Conservation (phyloP, 1,284 basidiomycete species). For the Omphalotus olearius region DNA sequence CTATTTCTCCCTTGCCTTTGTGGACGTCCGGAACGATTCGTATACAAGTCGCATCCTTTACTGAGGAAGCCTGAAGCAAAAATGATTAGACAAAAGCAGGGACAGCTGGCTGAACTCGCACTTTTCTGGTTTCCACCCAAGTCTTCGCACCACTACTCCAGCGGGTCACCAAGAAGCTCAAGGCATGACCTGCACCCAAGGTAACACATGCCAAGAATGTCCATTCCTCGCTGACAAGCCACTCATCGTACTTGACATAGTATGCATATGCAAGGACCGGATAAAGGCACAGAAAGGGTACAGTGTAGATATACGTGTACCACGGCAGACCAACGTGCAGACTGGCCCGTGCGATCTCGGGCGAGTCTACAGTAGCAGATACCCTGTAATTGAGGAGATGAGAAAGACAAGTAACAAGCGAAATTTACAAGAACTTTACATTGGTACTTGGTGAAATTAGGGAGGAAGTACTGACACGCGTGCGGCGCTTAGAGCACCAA, state of each 20-base stretch:
- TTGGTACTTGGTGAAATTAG: not conserved
- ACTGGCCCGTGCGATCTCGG: slow-evolving; percentile 80
- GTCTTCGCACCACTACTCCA: slow-evolving; percentile 87
- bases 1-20: slow-evolving; percentile 90
- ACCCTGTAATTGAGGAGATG: slow-evolving; percentile 14
- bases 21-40: slow-evolving; percentile 84
- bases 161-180: slow-evolving; percentile 88
- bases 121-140: slow-evolving; percentile 72
- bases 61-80: slow-evolving; percentile 49
- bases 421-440: not conserved
- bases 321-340: slow-evolving; percentile 80
- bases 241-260: slow-evolving; percentile 86
- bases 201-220: slow-evolving; percentile 90
- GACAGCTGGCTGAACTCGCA: slow-evolving; percentile 24
- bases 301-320: slow-evolving; percentile 76
- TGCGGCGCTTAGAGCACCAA: slow-evolving; percentile 1
- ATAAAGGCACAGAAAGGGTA: slow-evolving; percentile 86
- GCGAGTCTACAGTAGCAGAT: slow-evolving; percentile 67
- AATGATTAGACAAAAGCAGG: slow-evolving; percentile 3
- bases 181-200: slow-evolving; percentile 83
- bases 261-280: slow-evolving; percentile 91
- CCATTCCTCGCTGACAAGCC: slow-evolving; percentile 92
- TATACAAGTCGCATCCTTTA: slow-evolving; percentile 78
- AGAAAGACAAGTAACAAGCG: not conserved
- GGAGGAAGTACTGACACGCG: not conserved